Evolutionary conservation across 805 yeast genomes (phyloP), one percentile per base, ranked within the genome.

Genomic region (Ogataea nitratoaversa): DNA sequence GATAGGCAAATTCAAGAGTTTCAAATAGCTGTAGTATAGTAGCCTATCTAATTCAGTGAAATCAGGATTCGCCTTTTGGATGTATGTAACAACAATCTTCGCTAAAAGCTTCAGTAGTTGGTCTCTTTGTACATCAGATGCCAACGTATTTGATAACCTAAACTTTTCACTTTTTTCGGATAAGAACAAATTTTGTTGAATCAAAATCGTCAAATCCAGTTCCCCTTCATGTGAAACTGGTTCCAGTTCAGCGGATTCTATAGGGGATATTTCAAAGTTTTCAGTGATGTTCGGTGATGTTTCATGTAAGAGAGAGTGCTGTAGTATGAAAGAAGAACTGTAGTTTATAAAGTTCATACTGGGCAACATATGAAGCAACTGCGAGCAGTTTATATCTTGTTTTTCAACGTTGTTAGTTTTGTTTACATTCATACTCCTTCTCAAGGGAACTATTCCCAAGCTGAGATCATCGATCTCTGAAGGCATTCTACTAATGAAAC

Each of bases 401-500:
- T n/a, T n/a, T n/a, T n/a, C n/a, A n/a, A n/a, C n/a, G n/a, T n/a
- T n/a, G n/a, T n/a, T n/a, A n/a, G n/a, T n/a, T n/a, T 34, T 8
- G 22, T 38, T 30, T 11, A 19, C 3, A 8, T 29, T 20, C 2
- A 14, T 32, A 11, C 8, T 18, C 18, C 23, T 32, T 8, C 8
- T 12, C 16, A 41, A 11, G 8, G 43, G 36, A 9, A 47, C 42
- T 16, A 49, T 33, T 8, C 47, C 36, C 11, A 49, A 30, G 9
- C 44, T 39, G 8, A 32, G 30, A 29, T 48, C 52, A 11, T 50
- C 50, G 18, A 34, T 30, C 5, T 34, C 29, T 7, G 50, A 31
- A 7, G 40, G 19, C 37, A 35, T 44, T 30, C 50, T 34, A 16
- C 50, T 32, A 34, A 47, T 50, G 9, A 50, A 36, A 11, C 33